Evolutionary conservation across 1,139 yeast genomes (phyloP), one percentile per base, ranked within the genome.

Genomic region (Pichia sp.): DNA sequence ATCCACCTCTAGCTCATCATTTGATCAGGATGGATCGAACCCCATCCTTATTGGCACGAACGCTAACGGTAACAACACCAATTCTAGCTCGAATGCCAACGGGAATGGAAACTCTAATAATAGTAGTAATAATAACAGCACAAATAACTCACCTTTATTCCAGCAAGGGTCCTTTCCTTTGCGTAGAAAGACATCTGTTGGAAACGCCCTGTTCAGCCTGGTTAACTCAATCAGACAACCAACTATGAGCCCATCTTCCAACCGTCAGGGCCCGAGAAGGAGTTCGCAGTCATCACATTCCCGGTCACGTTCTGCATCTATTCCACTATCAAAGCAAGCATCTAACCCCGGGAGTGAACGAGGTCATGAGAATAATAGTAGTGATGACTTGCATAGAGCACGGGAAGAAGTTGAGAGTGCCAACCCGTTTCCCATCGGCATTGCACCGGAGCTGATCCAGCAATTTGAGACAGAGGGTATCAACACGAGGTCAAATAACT

Each of bases 161-260:
- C 55, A 45, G 17, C 55, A 53, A 40, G 52, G 52, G 2, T 17
- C 30, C n/a, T 50, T 33, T 10, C 44, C 42, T n/a, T 20, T 63
- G 7, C 60, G 64, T 30, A 56, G 66, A 49, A 64, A 63, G 51
- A 59, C 61, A 1, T 63, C 67, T 20, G 64, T 64, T 24, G 60
- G 65, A 6, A 64, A 62, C 50, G 60, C 64, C 14, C 52, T 64
- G 14, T 54, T 62, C 5, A 62, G 45, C 36, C 55, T 64, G 24
- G 64, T 64, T 16, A 61, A 60, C 46, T 60, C 65, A 5, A 65
- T 64, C 12, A 60, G 68, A 48, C 53, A 45, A 56, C 62, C 61
- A 6, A 55, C 55, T 45, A 33, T 53, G 17, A 42, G 46, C 14
- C 44, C 49, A 42, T 24, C 42, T 7, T 42, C 54, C 24, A 20